These are phyloP conservation scores for Clonostachys solani DNA, from an alignment of 2,329 filamentous ascomycete species.

Conservation along the genomic window DNA sequence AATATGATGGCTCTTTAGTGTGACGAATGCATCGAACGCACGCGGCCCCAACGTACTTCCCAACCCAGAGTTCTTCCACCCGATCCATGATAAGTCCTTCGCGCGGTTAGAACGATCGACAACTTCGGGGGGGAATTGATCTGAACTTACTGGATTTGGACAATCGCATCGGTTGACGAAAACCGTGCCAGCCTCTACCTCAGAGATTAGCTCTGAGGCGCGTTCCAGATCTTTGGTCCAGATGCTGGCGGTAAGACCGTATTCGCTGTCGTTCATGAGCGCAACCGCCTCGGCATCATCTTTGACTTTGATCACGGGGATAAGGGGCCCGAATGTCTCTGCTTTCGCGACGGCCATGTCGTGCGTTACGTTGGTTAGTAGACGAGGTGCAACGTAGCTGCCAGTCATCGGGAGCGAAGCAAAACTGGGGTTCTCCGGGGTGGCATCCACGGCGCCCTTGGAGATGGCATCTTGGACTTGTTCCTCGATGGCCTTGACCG, in stretches of 20 bases:
- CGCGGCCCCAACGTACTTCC: constrained; percentile 85
- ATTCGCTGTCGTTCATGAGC: constrained; percentile 93
- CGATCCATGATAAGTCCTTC: constrained; percentile 91
- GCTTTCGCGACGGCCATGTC: constrained; percentile 86
- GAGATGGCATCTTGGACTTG: constrained; percentile 80
- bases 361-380: constrained; percentile 77
- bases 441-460: constrained; percentile 80
- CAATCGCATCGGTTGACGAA: constrained; percentile 95
- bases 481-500: constrained; percentile 69
- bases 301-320: constrained; percentile 86
- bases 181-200: constrained; percentile 88
- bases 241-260: constrained; percentile 92
- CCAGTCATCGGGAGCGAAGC: constrained; percentile 67
- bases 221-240: constrained; percentile 85
- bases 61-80: constrained; percentile 95
- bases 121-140: not conserved
- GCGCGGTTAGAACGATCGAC: not conserved
- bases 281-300: constrained; percentile 77
- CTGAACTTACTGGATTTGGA: constrained; percentile 73
- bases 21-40: constrained; percentile 93
- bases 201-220: constrained; percentile 74
- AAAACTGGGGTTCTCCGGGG: constrained; percentile 78
- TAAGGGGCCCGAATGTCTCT: constrained; percentile 92
- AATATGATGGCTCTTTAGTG: constrained; percentile 92
- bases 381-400: constrained; percentile 83